Base-by-base conservation (phyloP, 805 yeast species). In the Isabelozyma gotoi region DNA sequence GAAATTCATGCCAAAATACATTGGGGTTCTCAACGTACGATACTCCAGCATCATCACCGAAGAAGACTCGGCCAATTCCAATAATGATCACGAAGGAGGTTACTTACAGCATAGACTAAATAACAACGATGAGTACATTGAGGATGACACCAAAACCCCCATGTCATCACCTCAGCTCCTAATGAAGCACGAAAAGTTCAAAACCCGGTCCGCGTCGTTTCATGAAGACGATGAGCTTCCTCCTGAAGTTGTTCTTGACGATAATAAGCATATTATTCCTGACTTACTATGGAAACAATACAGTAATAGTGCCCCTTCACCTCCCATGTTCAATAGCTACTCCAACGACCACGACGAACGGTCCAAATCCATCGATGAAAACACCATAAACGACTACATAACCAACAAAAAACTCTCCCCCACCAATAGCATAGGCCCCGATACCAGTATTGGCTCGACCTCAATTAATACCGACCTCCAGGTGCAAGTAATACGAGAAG, bases 11-110 rank as follows among this genome's bases (percentile, higher is more conserved):
- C 99, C 99, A 2, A 79, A 81, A 50, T 94, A 94, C 62, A 88
- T 92, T 42, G 99, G 99, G 5, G 97, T 92, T 1, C 69, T 92
- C 43, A 92, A 92, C 61, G 98, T 92, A 4, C 76, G 98, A 45
- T 92, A 90, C 59, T 73, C 79, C 43, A 77, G 81, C 47, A 62
- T 75, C 31, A 59, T 71, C 7, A 59, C 59, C 19, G 73, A 68
- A 41, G 64, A 55, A 14, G 43, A 42, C 7, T 31, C 15, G 14
- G n/a, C 7, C 7, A 16, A 20, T 16, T 5, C 41, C 20, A 33
- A 18, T 33, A 19, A 31, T 14, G 16, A 32, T 15, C 29, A 24
- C 10, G 12, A 24, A 4, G 29, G 12, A 10, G 29, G 29, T 10
- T 19, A 19, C 14, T 16, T 15, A 8, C 19, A 24, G n/a, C 38